phyloP scores from a whole-genome alignment of 179 eudicot genomes.

The Beta macrorhiza region DNA sequence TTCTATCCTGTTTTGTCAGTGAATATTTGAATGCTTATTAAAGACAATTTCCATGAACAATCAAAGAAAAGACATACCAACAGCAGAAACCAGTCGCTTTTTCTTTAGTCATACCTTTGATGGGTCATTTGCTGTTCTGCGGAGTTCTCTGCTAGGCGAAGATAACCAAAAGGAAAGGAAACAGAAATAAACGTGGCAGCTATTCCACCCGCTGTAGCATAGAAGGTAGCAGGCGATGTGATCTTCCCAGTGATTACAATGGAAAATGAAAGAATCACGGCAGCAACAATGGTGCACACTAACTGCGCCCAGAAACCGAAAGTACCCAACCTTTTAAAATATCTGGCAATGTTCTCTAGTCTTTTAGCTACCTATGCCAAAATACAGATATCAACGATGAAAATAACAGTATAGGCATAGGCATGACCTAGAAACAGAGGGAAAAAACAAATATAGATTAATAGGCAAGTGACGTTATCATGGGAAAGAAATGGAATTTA shows the following conservation, averaged over 20 bases:
- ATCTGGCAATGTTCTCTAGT: slow-evolving; percentile 69
- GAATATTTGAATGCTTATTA: not conserved
- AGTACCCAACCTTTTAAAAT: slow-evolving; percentile 86
- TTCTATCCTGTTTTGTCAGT: not conserved
- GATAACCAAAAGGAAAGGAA: slow-evolving; percentile 87
- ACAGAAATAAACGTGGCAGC: slow-evolving; percentile 85
- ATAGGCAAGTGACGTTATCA: not conserved
- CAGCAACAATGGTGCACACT: slow-evolving; percentile 69
- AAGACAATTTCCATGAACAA: not conserved
- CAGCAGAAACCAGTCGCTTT: not conserved
- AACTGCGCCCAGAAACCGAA: slow-evolving; percentile 94
- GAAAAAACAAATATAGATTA: not conserved
- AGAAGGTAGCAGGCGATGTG: slow-evolving; percentile 75
- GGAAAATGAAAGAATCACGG: slow-evolving; percentile 90
- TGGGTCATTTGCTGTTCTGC: slow-evolving; percentile 76
- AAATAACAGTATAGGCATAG: not conserved
- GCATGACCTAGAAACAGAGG: not conserved
- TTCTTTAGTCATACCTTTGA: slow-evolving; percentile 56
- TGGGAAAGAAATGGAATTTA: too few relatives aligned
- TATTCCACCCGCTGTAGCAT: slow-evolving; percentile 80
- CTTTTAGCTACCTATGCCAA: slow-evolving; percentile 69
- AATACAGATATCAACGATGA: slow-evolving; percentile 6
- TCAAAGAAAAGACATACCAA: not conserved
- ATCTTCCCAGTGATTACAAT: slow-evolving; percentile 66
- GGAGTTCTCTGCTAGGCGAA: slow-evolving; percentile 76